Percentiles rank a stretch among this genome's conserved stretches.
Conservation (phyloP, 148 eudicot genomes). For the Limonium bicolor region DNA sequence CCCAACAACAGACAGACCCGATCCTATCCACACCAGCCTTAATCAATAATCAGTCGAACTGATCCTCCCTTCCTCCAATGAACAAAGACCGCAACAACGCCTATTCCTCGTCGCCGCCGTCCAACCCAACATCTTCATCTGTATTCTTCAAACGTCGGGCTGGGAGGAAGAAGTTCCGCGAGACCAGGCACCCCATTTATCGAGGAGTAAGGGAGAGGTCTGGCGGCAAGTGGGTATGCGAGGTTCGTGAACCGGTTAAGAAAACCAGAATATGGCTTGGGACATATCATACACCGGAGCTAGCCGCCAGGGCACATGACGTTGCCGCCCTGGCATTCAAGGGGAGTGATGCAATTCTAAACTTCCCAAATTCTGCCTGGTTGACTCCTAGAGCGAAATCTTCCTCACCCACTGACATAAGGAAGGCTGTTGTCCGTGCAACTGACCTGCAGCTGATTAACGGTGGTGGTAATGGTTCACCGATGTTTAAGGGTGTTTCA, state of each 20-base stretch:
- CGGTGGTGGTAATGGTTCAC: too few relatives aligned
- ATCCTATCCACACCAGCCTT: too few relatives aligned
- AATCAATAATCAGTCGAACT: too few relatives aligned
- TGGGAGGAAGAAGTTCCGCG: conserved; percentile 36
- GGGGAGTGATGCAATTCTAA: conserved; percentile 24
- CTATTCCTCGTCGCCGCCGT: too few relatives aligned
- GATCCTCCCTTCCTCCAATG: too few relatives aligned
- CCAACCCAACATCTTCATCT: too few relatives aligned
- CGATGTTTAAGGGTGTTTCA: background rate
- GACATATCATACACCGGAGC: conserved; percentile 35
- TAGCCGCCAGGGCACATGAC: conserved; percentile 60
- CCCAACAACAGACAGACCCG: too few relatives aligned
- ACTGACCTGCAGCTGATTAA: conserved; percentile 12
- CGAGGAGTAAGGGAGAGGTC: conserved; percentile 36
- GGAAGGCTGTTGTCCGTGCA: conserved; percentile 35
- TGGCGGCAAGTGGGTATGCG: conserved; percentile 54
- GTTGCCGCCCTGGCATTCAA: conserved; percentile 45
- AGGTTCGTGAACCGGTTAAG: conserved; percentile 43
- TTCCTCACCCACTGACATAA: conserved; percentile 29
- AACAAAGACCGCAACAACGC: too few relatives aligned
- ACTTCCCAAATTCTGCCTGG: conserved; percentile 32
- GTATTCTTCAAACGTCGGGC: conserved; percentile 31
- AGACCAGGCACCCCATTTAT: conserved; percentile 48
- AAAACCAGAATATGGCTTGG: conserved; percentile 56
- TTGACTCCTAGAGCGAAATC: conserved; percentile 28